Evolutionary conservation across 257 asterid genomes (phyloP).

Genomic region (Lycium ferocissimum): DNA sequence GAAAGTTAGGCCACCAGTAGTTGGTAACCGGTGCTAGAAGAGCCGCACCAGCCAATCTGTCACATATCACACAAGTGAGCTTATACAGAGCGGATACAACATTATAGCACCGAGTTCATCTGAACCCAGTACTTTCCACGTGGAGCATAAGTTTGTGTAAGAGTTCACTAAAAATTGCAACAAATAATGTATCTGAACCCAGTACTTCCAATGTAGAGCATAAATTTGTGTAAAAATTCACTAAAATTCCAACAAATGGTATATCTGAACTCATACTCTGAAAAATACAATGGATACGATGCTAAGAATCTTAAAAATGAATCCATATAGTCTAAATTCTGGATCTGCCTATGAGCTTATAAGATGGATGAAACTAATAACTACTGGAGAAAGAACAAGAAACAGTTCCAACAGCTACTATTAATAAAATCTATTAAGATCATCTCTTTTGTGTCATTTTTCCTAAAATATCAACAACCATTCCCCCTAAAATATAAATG

Average conservation of each 20-base stretch:
- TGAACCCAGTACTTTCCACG: neutral
- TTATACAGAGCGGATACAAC: neutral
- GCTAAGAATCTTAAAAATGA: neutral
- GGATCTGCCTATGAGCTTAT: neutral
- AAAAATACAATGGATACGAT: neutral
- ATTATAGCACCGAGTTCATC: neutral
- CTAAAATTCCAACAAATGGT: neutral
- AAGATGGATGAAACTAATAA: neutral
- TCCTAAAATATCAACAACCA: no score
- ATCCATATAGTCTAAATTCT: neutral
- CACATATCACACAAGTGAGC: slow-evolving; percentile 30
- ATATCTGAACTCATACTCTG: neutral
- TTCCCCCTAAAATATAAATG: no score
- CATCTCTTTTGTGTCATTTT: no score
- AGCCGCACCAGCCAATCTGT: slow-evolving; percentile 90
- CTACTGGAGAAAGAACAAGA: neutral
- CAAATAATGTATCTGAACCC: neutral
- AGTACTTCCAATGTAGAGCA: neutral
- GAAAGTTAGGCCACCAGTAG: slow-evolving; percentile 87
- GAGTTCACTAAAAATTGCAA: neutral
- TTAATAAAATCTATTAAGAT: no score
- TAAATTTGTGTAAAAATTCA: neutral
- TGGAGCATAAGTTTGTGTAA: neutral
- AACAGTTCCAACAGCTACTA: no score
- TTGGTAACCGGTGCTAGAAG: slow-evolving; percentile 77